These are phyloP conservation scores for Dispira simplex DNA, from an alignment of 192 early-diverging fungal genomes.

Conservation along the genomic window DNA sequence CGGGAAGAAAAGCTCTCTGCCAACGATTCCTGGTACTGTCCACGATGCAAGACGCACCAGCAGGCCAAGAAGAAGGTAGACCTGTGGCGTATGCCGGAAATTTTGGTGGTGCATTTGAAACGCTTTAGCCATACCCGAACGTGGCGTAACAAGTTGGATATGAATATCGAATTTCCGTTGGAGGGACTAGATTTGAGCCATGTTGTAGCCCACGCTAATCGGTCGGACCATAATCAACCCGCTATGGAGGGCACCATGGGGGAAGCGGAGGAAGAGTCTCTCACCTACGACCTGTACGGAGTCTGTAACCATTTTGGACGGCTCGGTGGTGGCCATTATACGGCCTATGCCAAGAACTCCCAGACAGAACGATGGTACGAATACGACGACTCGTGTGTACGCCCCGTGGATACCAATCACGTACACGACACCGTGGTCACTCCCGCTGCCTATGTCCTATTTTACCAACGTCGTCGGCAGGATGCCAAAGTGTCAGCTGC, in stretches of 20 bases:
- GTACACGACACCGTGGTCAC: slow-evolving; percentile 17
- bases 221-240: too few species aligned
- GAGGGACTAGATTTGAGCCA: too few species aligned
- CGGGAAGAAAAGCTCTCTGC: slow-evolving; percentile 58
- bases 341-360: slow-evolving; percentile 56
- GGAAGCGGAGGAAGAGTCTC: slow-evolving; percentile 13
- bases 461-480: slow-evolving; percentile 15
- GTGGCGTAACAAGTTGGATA: too few species aligned
- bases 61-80: slow-evolving; percentile 66
- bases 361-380: slow-evolving; percentile 59
- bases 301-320: slow-evolving; percentile 77
- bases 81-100: slow-evolving; percentile 61
- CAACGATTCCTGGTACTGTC: slow-evolving; percentile 68
- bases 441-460: slow-evolving; percentile 28
- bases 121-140: slow-evolving; percentile 31
- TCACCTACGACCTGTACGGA: slow-evolving; percentile 53
- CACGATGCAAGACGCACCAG: slow-evolving; percentile 57
- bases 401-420: slow-evolving; percentile 11
- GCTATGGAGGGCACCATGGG: slow-evolving; percentile 13
- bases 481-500: too few species aligned
- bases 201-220: too few species aligned
- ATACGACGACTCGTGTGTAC: slow-evolving; percentile 62
- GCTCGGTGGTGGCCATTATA: slow-evolving; percentile 74
- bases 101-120: slow-evolving; percentile 70
- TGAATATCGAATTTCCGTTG: too few species aligned